Percentiles rank a stretch among this genome's conserved stretches.
These are phyloP conservation scores for Fusarium compactum DNA, from an alignment of 2,329 filamentous ascomycete species.

Conservation along the genomic window DNA sequence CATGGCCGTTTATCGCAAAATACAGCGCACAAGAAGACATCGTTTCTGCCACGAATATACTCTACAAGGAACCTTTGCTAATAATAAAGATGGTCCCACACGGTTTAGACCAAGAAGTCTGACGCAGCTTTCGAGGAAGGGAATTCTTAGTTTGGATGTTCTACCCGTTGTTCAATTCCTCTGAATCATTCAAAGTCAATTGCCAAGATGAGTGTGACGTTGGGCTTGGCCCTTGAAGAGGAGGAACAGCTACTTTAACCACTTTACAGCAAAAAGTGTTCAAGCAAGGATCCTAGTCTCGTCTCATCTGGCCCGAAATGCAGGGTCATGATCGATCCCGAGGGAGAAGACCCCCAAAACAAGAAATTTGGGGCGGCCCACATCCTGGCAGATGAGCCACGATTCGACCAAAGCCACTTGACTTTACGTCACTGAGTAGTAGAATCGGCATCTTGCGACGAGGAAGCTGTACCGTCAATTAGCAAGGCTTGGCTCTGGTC, in stretches of 20 bases:
- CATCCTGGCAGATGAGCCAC: slow-evolving; percentile 36
- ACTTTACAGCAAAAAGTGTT: slow-evolving; percentile 6
- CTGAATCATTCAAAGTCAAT: slow-evolving; percentile 17
- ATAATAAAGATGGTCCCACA: background rate
- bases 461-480: slow-evolving; percentile 24
- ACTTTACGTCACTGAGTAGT: slow-evolving; percentile 42
- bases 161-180: background rate
- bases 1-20: slow-evolving; percentile 27
- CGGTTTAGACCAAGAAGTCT: background rate
- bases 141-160: slow-evolving; percentile 16
- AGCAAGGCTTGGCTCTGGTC: slow-evolving; percentile 32
- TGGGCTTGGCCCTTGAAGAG: slow-evolving; percentile 12
- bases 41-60: background rate
- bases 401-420: slow-evolving; percentile 45
- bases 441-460: slow-evolving; percentile 33
- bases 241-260: background rate
- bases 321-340: slow-evolving; percentile 21
- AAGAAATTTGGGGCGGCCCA: slow-evolving; percentile 39
- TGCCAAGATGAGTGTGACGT: slow-evolving; percentile 42
- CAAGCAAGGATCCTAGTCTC: slow-evolving; percentile 25
- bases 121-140: slow-evolving; percentile 1
- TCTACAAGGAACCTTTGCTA: background rate
- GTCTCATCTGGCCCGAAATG: slow-evolving; percentile 16
- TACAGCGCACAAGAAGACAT: slow-evolving; percentile 9
- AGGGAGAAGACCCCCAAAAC: slow-evolving; percentile 32